A percentile compares a stretch with the other conserved stretches of the same genome.
These are phyloP conservation scores for Pseudopithomyces maydicus DNA, from an alignment of 2,329 filamentous ascomycete species.

Conservation along the genomic window DNA sequence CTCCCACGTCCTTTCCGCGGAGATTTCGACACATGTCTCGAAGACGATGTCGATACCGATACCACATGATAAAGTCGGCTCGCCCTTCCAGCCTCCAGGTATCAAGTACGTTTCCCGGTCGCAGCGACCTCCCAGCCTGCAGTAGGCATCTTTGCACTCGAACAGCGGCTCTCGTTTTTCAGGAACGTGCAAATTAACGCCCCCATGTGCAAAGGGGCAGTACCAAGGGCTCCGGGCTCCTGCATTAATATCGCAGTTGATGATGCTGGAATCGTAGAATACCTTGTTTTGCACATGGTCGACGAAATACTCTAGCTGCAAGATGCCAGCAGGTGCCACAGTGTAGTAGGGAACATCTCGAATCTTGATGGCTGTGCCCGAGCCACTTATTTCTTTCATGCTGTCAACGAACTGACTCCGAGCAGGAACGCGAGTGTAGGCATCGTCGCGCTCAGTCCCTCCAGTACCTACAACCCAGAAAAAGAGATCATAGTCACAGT, in stretches of 20 bases:
- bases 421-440: constrained; percentile 14
- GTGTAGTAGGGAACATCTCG: constrained; percentile 25
- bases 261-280: constrained; percentile 30
- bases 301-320: constrained; percentile 30
- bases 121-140: neutral
- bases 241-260: constrained; percentile 18
- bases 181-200: constrained; percentile 20
- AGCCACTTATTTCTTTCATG: constrained; percentile 14
- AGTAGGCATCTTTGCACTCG: constrained; percentile 13
- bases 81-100: constrained; percentile 19
- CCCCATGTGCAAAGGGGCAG: constrained; percentile 29
- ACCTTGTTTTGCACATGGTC: constrained; percentile 9
- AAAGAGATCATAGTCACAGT: constrained; percentile 27
- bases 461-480: constrained; percentile 24
- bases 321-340: constrained; percentile 22
- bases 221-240: constrained; percentile 16
- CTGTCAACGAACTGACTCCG: constrained; percentile 9
- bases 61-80: constrained; percentile 24
- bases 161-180: neutral
- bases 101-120: constrained; percentile 12
- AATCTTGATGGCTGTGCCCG: constrained; percentile 27
- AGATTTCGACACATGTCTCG: constrained; percentile 16
- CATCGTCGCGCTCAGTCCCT: constrained; percentile 7
- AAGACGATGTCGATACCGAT: constrained; percentile 23
- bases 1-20: neutral